A percentile compares a stretch with the other conserved stretches of the same genome.
phyloP scores from a whole-genome alignment of 768 basidiomycete genomes.

The Pleurotus salmoneostramineus region DNA sequence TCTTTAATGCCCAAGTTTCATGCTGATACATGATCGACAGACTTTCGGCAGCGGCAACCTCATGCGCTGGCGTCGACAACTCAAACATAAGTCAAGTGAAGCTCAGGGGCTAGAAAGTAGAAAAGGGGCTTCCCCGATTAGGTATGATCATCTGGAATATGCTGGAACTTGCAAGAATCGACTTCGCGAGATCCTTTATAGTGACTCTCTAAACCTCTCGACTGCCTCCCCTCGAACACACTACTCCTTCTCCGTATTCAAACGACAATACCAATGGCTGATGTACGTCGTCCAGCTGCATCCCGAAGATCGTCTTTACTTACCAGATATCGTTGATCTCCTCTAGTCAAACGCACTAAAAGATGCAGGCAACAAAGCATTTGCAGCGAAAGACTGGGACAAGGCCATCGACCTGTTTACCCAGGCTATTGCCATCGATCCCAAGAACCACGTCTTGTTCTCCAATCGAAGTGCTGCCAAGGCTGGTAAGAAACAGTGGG shows the following conservation, averaged over 20 bases:
- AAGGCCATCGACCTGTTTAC: slow-evolving; percentile 80
- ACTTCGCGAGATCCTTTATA: too few relatives aligned
- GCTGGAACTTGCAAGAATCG: neutral
- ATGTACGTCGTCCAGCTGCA: neutral
- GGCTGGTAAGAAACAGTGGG: slow-evolving; percentile 79
- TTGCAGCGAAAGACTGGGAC: slow-evolving; percentile 89
- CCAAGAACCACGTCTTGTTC: slow-evolving; percentile 82
- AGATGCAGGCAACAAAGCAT: slow-evolving; percentile 94
- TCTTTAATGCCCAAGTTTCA: too few relatives aligned
- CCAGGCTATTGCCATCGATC: slow-evolving; percentile 80
- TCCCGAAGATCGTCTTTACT: neutral
- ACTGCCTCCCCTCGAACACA: neutral
- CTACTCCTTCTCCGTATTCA: neutral
- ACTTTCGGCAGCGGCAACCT: too few relatives aligned
- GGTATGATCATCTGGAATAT: neutral
- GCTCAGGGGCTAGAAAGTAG: too few relatives aligned
- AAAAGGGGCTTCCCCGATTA: neutral
- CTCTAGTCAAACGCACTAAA: slow-evolving; percentile 61
- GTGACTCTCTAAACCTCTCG: neutral
- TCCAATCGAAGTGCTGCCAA: slow-evolving; percentile 92
- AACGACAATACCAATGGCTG: neutral
- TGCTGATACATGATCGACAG: too few relatives aligned
- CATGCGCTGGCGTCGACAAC: too few relatives aligned
- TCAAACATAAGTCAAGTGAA: too few relatives aligned
- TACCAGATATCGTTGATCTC: neutral